Base-by-base conservation (phyloP, 2,329 filamentous ascomycete species). In the Neonectria punicea region DNA sequence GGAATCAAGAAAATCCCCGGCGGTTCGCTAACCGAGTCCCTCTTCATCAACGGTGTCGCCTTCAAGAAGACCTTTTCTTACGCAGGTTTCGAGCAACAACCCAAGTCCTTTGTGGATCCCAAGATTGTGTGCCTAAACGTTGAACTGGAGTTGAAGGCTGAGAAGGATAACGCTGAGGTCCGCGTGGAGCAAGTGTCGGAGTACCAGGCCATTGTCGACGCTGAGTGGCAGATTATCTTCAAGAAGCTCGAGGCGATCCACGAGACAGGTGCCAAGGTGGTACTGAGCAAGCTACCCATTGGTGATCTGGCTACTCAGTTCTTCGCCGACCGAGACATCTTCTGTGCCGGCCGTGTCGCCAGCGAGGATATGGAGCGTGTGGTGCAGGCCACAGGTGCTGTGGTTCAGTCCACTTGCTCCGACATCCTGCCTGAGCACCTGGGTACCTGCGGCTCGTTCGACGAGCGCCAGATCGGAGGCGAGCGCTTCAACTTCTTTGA, bases 51-150 rank as follows among this genome's bases (percentile, higher is more conserved):
- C 80, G 96, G 96, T 77, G 96, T 99, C 67, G 95, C 96, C 39
- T 99, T 99, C 87, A 98, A 98, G 86, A 99, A 99, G 89, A 99
- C 96, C 5, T 99, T 99, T 81, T 94, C 95, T 56, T 99, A 99
- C 79, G 96, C 96, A 74, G 96, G 96, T 78, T 99, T 99, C 83
- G 96, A 99, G 84, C 96, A 99, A 84, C 96, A 99, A 84, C 96
- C 96, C 71, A 99, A 99, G 83, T 90, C 89, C 8, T 98, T 99
- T 86, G 90, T 87, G 78, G 89, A 97, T 82, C 96, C 96, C 67
- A 97, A 97, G 86, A 97, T 99, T 73, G 93, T 98, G 67, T 98
- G 95, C 82, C 84, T 99, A 74, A 99, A 98, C 80, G 96, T 99
- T 73, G 96, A 99, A 83, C 87, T 99, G 67, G 96, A 99, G 84